Percentiles rank a stretch among this genome's conserved stretches.
Conservation (phyloP, 2,329 filamentous ascomycete genomes). For the Penicillium olsonii region DNA sequence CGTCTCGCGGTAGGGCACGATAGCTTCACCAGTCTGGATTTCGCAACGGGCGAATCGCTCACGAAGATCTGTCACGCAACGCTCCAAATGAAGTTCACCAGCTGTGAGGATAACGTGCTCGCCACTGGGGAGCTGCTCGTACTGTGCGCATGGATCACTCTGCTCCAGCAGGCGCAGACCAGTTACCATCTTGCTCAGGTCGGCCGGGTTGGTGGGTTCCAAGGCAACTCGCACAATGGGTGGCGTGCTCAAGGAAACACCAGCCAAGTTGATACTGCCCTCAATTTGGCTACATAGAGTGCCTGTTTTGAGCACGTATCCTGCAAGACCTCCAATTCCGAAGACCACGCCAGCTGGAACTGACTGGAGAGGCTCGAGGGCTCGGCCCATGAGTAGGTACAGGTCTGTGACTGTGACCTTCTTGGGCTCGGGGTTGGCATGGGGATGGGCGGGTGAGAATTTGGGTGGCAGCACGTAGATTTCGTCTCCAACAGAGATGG, state of each 20-base stretch:
- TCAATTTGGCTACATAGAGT: slow-evolving; percentile 86
- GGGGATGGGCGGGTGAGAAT: slow-evolving; percentile 78
- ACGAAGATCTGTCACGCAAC: slow-evolving; percentile 87
- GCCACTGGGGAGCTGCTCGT: slow-evolving; percentile 87
- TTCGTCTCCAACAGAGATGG: slow-evolving; percentile 81
- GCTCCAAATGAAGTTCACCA: slow-evolving; percentile 89
- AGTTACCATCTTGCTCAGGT: slow-evolving; percentile 91
- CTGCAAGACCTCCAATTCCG: slow-evolving; percentile 88
- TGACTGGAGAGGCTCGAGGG: slow-evolving; percentile 75
- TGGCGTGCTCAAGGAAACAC: slow-evolving; percentile 75
- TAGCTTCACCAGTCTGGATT: slow-evolving; percentile 89
- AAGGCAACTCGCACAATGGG: slow-evolving; percentile 94
- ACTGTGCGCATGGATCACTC: slow-evolving; percentile 93
- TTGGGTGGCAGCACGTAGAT: slow-evolving; percentile 92
- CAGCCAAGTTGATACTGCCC: slow-evolving; percentile 86
- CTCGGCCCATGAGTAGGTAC: slow-evolving; percentile 94
- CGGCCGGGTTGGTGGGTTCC: slow-evolving; percentile 87
- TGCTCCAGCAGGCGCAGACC: slow-evolving; percentile 86
- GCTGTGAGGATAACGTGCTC: slow-evolving; percentile 95
- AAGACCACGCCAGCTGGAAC: slow-evolving; percentile 95
- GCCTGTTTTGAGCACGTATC: slow-evolving; percentile 91
- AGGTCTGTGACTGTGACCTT: slow-evolving; percentile 84
- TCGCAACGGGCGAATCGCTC: slow-evolving; percentile 93
- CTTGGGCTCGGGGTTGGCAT: slow-evolving; percentile 70
- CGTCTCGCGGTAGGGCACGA: slow-evolving; percentile 93